These are phyloP conservation scores for Chondrus crispus DNA, from an alignment of 23 red algal species.

Conservation along the genomic window DNA sequence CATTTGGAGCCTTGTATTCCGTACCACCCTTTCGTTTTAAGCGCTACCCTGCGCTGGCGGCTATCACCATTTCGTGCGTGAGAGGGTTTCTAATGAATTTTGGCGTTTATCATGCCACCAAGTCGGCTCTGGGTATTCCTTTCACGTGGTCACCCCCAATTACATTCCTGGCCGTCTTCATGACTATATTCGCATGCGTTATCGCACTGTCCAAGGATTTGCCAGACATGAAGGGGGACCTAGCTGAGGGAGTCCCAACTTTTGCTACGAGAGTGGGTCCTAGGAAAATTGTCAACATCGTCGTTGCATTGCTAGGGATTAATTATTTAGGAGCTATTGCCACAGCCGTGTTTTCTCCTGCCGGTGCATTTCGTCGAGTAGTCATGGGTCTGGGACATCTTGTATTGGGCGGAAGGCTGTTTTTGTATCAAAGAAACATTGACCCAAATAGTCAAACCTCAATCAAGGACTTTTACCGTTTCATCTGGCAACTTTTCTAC, in stretches of 20 bases:
- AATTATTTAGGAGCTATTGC: conserved; percentile 59
- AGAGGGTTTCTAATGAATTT: conserved; percentile 92
- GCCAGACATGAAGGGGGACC: conserved; percentile 82
- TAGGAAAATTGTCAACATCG: conserved; percentile 26
- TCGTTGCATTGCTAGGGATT: conserved; percentile 27
- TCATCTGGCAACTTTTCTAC: conserved; percentile 86
- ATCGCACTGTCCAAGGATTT: conserved; percentile 94
- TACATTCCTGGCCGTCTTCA: conserved; percentile 80
- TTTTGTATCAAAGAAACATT: conserved; percentile 15
- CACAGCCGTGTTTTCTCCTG: conserved; percentile 30
- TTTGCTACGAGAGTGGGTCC: conserved; percentile 78
- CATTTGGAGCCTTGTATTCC: conserved; percentile 79
- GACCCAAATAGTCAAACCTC: conserved; percentile 34
- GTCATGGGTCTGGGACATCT: conserved; percentile 53
- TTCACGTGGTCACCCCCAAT: conserved; percentile 85
- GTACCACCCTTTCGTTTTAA: conserved; percentile 79
- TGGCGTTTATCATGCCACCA: conserved; percentile 95
- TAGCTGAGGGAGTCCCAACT: conserved; percentile 66
- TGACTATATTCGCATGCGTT: conserved; percentile 89
- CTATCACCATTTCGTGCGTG: conserved; percentile 88
- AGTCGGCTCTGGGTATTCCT: conserved; percentile 69
- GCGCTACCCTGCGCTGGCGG: conserved; percentile 67
- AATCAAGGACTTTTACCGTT: conserved; percentile 67
- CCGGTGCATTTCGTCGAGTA: conserved; percentile 35
- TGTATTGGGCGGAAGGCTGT: conserved; percentile 27